Evolutionary conservation across 129 eudicot species (phyloP).

Genomic region (Chrysanthemum makinoi): DNA sequence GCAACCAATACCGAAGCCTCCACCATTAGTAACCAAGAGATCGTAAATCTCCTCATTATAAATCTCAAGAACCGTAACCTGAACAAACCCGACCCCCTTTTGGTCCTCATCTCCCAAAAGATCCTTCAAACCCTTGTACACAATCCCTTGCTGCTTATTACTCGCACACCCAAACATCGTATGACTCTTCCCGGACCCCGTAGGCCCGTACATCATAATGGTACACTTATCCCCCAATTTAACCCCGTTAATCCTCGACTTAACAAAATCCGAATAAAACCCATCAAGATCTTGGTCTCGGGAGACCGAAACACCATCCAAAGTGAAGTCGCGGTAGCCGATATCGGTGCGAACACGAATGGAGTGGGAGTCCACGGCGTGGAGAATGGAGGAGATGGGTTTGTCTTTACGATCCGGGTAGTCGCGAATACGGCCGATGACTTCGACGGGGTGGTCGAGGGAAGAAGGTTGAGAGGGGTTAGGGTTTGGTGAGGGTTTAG

Average conservation of each 20-base stretch:
- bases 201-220: conserved; percentile 95
- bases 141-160: conserved; percentile 81
- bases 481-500: conserved; percentile 57
- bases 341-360: conserved; percentile 72
- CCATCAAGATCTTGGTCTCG: conserved; percentile 80
- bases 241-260: conserved; percentile 74
- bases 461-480: conserved; percentile 36
- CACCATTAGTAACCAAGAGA: conserved; percentile 50
- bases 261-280: conserved; percentile 68
- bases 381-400: conserved; percentile 30
- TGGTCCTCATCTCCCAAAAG: conserved; percentile 59
- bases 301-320: conserved; percentile 80
- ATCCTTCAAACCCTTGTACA: conserved; percentile 69
- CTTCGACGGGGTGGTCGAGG: conserved; percentile 93
- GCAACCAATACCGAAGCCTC: conserved; percentile 75
- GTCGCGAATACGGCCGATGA: conserved; percentile 76
- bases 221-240: conserved; percentile 91
- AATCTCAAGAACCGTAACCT: conserved; percentile 83
- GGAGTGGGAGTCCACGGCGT: conserved; percentile 47
- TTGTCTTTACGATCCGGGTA: conserved; percentile 59
- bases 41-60: conserved; percentile 96
- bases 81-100: conserved; percentile 58
- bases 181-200: conserved; percentile 95
- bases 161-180: conserved; percentile 88
- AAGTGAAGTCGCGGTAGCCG: conserved; percentile 80